Evolutionary conservation across 1,284 basidiomycete genomes (phyloP).

Genomic region (Tilletia walkeri): DNA sequence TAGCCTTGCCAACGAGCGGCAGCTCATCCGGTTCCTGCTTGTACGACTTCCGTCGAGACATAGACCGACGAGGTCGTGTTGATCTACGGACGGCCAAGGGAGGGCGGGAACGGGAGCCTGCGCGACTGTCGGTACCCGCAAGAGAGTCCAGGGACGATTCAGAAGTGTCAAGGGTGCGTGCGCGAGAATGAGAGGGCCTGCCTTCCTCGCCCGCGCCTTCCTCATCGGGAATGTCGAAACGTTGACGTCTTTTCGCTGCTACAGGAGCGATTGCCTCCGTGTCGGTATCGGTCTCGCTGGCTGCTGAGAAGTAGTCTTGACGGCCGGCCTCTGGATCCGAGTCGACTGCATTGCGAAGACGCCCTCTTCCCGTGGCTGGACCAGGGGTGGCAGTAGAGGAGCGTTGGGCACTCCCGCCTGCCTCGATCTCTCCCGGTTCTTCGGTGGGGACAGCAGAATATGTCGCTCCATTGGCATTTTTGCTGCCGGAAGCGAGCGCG

Average conservation of each 20-base stretch:
- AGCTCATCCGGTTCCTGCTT: conserved; percentile 25
- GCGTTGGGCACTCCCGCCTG: neutral
- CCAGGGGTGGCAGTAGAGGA: no score
- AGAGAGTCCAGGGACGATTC: conserved; percentile 33
- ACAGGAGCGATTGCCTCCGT: neutral
- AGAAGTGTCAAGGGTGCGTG: neutral
- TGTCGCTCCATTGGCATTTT: conserved; percentile 38
- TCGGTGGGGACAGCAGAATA: conserved; percentile 26
- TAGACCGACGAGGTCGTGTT: conserved; percentile 28
- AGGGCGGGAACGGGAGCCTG: conserved; percentile 24
- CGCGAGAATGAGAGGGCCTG: neutral
- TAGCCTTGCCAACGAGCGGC: conserved; percentile 1
- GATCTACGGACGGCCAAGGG: conserved; percentile 20
- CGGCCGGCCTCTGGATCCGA: neutral
- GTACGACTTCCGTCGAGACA: conserved; percentile 31
- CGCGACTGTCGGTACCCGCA: conserved; percentile 28
- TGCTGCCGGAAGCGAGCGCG: conserved; percentile 23
- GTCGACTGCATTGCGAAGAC: neutral
- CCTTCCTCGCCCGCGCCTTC: neutral
- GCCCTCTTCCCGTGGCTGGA: neutral
- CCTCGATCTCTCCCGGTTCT: conserved; percentile 14
- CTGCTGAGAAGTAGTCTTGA: conserved; percentile 5
- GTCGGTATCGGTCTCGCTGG: conserved; percentile 13
- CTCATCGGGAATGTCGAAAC: neutral
- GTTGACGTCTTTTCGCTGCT: neutral